Evolutionary conservation across 2,329 filamentous ascomycete genomes (phyloP), one percentile per base, ranked within the genome.

Genomic region (Colletotrichum abscissum): DNA sequence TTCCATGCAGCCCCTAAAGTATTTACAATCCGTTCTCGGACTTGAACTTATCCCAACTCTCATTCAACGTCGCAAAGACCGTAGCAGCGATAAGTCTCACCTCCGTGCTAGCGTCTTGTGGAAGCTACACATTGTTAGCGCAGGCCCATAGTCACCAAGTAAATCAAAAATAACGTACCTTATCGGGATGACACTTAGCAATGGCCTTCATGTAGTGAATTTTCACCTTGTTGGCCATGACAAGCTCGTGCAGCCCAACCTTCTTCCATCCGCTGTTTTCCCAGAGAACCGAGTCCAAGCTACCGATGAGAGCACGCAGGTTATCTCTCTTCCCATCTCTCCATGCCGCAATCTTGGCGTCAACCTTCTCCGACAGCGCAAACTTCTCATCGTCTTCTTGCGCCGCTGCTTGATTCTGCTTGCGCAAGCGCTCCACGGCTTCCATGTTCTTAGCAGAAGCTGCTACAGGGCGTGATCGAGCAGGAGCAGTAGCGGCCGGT

Each of bases 141-240:
- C 38, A n/a, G 42, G 7, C 16, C 11, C 6, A 72, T 26, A 28
- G 30, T 16, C 59, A 22, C 7, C 3, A 3, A 6, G 14, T 3
- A 8, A 1, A 11, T 8, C 5, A 19, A 2, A 22, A 74, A n/a
- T 49, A 77, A 83, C 91, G 84, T 88, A 98, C 97, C 93, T 99
- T 99, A 83, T 99, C 97, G 74, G 97, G 97, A 88, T 99, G 97
- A 77, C 97, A 97, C 88, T 98, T 98, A 12, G 93, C 94, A 88
- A 99, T 98, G 6, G 96, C 97, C 89, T 98, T 98, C 97, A 99
- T 98, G 81, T 99, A 99, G 73, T 94, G 88, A 76, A 99, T 93
- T 90, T 99, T 99, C 82, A 98, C 97, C 87, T 96, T 98, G 77
- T 94, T 95, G 42, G 95, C 92, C 88, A 98, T 90, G 65, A 99